Conservation (phyloP, 176 grass and related monocot genomes). For the Oryza australiensis region DNA sequence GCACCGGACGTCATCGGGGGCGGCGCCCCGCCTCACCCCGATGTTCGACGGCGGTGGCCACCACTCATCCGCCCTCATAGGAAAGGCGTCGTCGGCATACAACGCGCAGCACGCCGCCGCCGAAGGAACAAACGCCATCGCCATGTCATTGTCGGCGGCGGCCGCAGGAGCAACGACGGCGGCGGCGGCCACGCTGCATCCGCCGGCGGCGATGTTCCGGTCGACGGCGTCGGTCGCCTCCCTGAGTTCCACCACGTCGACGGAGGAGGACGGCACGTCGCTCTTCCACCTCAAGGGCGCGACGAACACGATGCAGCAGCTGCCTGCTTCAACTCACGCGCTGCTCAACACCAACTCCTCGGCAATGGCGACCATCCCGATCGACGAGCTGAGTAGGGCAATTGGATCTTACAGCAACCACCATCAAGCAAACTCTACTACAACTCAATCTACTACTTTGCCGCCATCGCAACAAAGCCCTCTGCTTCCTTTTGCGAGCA, state of each 20-base stretch:
- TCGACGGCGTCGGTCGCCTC: constrained; percentile 60
- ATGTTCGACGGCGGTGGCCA: constrained; percentile 34
- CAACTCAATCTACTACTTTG: not conserved
- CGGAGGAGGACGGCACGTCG: constrained; percentile 68
- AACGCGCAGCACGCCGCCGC: not conserved
- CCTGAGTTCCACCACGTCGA: constrained; percentile 70
- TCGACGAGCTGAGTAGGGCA: constrained; percentile 76
- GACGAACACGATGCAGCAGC: constrained; percentile 18
- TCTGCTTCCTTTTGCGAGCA: constrained; percentile 52
- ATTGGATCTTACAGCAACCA: constrained; percentile 51
- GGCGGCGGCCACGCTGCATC: not conserved
- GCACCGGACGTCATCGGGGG: constrained; percentile 4
- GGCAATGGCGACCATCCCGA: constrained; percentile 56
- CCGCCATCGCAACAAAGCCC: constrained; percentile 47
- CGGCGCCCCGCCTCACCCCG: constrained; percentile 28
- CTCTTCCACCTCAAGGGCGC: constrained; percentile 50
- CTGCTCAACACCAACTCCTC: constrained; percentile 45
- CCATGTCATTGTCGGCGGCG: constrained; percentile 10
- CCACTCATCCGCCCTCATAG: constrained; percentile 40
- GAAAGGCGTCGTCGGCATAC: constrained; percentile 18
- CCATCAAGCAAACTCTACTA: constrained; percentile 32
- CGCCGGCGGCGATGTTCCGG: constrained; percentile 31
- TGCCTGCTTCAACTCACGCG: constrained; percentile 40
- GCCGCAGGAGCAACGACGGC: not conserved
- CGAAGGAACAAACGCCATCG: constrained; percentile 22